A percentile compares a stretch with the other conserved stretches of the same genome.
Evolutionary conservation across 2,329 filamentous ascomycete species (phyloP).

Genomic region (Fonsecaea nubica): DNA sequence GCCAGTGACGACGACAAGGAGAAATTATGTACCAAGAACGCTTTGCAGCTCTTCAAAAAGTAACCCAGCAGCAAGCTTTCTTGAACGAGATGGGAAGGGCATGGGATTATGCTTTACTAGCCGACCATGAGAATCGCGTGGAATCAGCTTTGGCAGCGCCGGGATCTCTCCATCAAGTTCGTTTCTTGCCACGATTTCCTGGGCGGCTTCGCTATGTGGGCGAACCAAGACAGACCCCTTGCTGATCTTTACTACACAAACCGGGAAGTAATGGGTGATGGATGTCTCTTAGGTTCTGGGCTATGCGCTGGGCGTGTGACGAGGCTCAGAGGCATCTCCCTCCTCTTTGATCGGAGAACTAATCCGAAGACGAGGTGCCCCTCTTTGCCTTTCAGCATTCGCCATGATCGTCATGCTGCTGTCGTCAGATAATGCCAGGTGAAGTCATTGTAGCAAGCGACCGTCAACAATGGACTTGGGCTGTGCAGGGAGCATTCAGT

Average conservation of each 20-base stretch:
- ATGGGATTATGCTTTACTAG: neutral
- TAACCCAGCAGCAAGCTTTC: constrained; percentile 1
- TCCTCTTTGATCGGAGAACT: constrained; percentile 11
- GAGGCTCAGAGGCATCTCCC: constrained; percentile 6
- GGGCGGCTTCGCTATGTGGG: neutral
- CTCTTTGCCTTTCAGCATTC: constrained; percentile 7
- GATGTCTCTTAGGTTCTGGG: neutral
- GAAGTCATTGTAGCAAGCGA: constrained; percentile 25
- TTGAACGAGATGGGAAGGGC: neutral
- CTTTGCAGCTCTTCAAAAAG: constrained; percentile 30
- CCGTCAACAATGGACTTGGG: neutral
- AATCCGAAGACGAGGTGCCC: constrained; percentile 12
- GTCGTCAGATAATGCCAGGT: constrained; percentile 19
- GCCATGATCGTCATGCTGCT: constrained; percentile 15
- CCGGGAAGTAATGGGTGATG: neutral
- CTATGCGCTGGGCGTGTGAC: constrained; percentile 1
- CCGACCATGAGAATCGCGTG: neutral
- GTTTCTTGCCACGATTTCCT: neutral
- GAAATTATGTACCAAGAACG: constrained; percentile 35
- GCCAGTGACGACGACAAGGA: constrained; percentile 34
- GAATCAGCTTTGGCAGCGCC: neutral
- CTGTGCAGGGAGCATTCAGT: neutral
- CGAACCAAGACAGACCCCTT: neutral
- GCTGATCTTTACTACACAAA: neutral
- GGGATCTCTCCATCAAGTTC: neutral